Conservation (phyloP, 352 stramenopile genomes). For the Phytophthora sojae region DNA sequence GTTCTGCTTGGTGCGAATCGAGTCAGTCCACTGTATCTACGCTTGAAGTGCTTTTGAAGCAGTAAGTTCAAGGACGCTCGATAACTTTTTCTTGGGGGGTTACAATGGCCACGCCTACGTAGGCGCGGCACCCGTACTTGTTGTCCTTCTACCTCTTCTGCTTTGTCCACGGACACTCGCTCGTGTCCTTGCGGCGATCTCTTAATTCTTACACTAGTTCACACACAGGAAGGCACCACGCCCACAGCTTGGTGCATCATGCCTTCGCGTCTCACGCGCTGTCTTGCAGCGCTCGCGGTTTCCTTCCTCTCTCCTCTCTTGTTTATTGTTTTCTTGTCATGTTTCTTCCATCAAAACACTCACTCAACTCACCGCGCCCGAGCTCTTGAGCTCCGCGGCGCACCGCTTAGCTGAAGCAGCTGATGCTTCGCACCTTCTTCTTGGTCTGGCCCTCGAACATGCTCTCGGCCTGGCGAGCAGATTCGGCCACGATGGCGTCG, state of each 20-base stretch:
- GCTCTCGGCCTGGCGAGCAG: slow-evolving; percentile 38
- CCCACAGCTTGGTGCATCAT: neutral
- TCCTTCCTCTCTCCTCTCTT: slow-evolving; percentile 32
- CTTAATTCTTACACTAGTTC: slow-evolving; percentile 39
- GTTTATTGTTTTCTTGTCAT: slow-evolving; percentile 51
- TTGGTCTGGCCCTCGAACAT: slow-evolving; percentile 77
- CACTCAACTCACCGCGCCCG: slow-evolving; percentile 37
- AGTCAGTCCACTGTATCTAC: neutral
- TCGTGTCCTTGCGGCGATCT: slow-evolving; percentile 21
- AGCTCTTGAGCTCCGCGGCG: slow-evolving; percentile 11
- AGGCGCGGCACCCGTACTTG: slow-evolving; percentile 21
- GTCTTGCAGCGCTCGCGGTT: slow-evolving; percentile 10
- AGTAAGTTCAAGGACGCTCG: slow-evolving; percentile 25
- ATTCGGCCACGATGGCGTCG: slow-evolving; percentile 66
- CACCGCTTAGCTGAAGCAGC: slow-evolving; percentile 75
- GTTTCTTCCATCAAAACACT: slow-evolving; percentile 69
- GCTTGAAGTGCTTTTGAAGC: slow-evolving; percentile 19
- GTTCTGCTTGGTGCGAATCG: neutral
- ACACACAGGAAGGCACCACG: slow-evolving; percentile 32
- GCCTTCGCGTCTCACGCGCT: slow-evolving; percentile 22
- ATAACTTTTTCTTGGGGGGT: slow-evolving; percentile 34
- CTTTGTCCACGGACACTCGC: slow-evolving; percentile 22
- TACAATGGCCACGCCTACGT: slow-evolving; percentile 32
- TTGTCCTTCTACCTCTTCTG: slow-evolving; percentile 19
- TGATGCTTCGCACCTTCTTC: slow-evolving; percentile 91